These are phyloP conservation scores for Phytophthora pisi DNA, from an alignment of 352 stramenopile species.

Conservation along the genomic window DNA sequence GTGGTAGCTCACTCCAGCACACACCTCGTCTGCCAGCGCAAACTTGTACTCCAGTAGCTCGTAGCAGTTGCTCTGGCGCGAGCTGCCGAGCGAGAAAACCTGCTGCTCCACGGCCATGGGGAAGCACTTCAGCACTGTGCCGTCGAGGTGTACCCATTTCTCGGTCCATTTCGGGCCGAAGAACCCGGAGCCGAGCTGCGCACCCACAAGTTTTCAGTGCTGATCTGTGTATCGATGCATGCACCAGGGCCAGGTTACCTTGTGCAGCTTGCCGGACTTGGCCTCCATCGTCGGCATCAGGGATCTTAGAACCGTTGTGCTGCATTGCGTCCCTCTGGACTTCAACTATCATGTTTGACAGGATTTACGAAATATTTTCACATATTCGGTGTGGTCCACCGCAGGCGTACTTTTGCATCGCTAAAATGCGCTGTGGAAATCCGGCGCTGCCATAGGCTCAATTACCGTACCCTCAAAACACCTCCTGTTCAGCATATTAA, in stretches of 20 bases:
- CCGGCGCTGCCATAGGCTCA: slow-evolving; percentile 14
- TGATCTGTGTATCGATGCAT: background rate
- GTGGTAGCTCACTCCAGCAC: background rate
- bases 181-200: slow-evolving; percentile 55
- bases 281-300: slow-evolving; percentile 43
- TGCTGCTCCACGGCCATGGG: slow-evolving; percentile 66
- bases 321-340: slow-evolving; percentile 8
- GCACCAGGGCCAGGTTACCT: slow-evolving; percentile 33
- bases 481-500: background rate
- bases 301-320: slow-evolving; percentile 16
- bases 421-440: slow-evolving; percentile 26
- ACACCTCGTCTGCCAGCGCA: slow-evolving; percentile 48
- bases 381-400: slow-evolving; percentile 3
- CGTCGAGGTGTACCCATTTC: slow-evolving; percentile 83
- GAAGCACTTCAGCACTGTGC: slow-evolving; percentile 74
- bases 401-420: slow-evolving; percentile 17
- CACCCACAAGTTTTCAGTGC: background rate
- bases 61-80: slow-evolving; percentile 51
- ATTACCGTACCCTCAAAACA: background rate
- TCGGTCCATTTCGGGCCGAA: slow-evolving; percentile 81
- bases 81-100: slow-evolving; percentile 63
- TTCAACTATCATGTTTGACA: slow-evolving; percentile 26
- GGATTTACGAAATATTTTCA: slow-evolving; percentile 8
- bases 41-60: slow-evolving; percentile 60
- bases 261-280: slow-evolving; percentile 72